phyloP scores from a whole-genome alignment of 176 grass and related monocot species.

The Triticum monococcum region DNA sequence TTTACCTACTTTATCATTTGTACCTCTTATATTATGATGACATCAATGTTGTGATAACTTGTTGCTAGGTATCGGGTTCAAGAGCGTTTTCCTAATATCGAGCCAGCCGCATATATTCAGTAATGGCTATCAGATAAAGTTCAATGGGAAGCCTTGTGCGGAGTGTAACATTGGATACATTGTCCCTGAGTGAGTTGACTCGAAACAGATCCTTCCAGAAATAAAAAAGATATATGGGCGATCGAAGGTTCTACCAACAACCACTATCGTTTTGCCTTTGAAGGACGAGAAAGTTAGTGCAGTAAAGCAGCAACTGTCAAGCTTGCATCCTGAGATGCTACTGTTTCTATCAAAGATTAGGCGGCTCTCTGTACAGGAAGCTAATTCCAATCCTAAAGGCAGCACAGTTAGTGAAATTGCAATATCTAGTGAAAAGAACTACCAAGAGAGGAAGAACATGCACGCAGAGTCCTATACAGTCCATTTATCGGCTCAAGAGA shows the following conservation, averaged over 20 bases:
- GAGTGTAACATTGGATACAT: constrained; percentile 77
- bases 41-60: neutral
- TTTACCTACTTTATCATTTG: neutral
- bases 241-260: constrained; percentile 42
- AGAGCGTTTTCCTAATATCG: constrained; percentile 71
- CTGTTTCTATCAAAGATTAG: constrained; percentile 67
- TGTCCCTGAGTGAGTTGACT: constrained; percentile 71
- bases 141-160: constrained; percentile 59
- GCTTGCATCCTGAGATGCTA: constrained; percentile 64
- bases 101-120: constrained; percentile 71
- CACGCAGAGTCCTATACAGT: constrained; percentile 57
- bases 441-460: constrained; percentile 40
- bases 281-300: constrained; percentile 51
- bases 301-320: constrained; percentile 65
- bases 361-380: constrained; percentile 46
- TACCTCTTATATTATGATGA: neutral
- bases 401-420: constrained; percentile 39
- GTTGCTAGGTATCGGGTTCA: constrained; percentile 70
- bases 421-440: constrained; percentile 57
- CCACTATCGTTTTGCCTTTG: constrained; percentile 61
- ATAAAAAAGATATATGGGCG: constrained; percentile 46
- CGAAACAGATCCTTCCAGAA: constrained; percentile 35
- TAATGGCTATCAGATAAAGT: constrained; percentile 79
- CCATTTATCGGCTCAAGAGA: constrained; percentile 46
- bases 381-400: neutral